Conservation (phyloP, 139 green algal species). For the Gonium pectorale region DNA sequence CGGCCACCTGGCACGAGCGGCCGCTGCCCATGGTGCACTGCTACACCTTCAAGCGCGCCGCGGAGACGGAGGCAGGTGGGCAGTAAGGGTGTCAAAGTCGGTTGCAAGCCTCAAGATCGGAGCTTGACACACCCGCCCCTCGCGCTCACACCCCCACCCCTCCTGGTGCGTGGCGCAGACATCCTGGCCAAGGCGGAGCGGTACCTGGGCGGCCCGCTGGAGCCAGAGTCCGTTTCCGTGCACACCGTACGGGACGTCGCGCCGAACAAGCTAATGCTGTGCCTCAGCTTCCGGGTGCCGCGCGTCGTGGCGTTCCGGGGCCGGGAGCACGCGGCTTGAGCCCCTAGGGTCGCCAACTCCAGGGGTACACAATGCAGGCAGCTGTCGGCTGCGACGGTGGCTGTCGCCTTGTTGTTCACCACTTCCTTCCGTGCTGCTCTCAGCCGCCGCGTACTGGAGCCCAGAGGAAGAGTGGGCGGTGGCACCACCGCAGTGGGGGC, state of each 20-base stretch:
- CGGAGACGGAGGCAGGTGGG: constrained; percentile 78
- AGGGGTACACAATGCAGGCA: not conserved
- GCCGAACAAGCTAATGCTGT: constrained; percentile 95
- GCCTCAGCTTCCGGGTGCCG: constrained; percentile 88
- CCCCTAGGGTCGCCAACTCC: not conserved
- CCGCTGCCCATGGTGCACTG: constrained; percentile 90
- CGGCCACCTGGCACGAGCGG: constrained; percentile 65
- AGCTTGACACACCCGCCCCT: no score
- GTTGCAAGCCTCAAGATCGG: no score
- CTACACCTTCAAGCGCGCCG: constrained; percentile 89
- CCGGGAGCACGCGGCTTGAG: not conserved
- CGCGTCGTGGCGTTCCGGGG: constrained; percentile 70
- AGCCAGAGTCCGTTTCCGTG: constrained; percentile 52
- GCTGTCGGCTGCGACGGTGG: no score
- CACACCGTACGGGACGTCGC: constrained; percentile 90
- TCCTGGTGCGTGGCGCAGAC: constrained; percentile 49
- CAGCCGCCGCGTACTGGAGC: no score
- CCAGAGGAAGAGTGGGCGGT: no score
- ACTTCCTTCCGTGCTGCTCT: no score
- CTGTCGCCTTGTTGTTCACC: no score
- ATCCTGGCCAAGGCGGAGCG: constrained; percentile 66
- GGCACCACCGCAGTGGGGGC: no score
- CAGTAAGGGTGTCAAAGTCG: not conserved
- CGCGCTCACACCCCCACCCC: not conserved
- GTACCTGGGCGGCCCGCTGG: constrained; percentile 75